A percentile compares a stretch with the other conserved stretches of the same genome.
These are phyloP conservation scores for Phyllosticta paracitricarpa DNA, from an alignment of 2,329 filamentous ascomycete species.

Conservation along the genomic window DNA sequence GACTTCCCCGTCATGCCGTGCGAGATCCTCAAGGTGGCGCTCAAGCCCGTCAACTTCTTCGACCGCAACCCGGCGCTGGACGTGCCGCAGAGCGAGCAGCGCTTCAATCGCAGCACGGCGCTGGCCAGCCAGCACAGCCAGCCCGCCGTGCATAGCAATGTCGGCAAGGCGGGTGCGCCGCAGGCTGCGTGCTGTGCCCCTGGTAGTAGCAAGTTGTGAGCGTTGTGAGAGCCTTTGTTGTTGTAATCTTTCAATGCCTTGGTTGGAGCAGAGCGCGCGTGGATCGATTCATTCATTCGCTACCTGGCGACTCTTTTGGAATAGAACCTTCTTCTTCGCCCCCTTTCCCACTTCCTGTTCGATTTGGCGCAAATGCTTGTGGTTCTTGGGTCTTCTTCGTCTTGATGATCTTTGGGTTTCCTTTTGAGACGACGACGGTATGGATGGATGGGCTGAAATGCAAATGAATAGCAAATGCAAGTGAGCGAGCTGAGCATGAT, in stretches of 20 bases:
- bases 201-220: neutral
- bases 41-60: slow-evolving; percentile 52
- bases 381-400: neutral
- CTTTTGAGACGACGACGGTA: too few relatives aligned
- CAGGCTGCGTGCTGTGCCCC: neutral
- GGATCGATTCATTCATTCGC: neutral
- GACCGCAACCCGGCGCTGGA: slow-evolving; percentile 49
- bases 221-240: neutral
- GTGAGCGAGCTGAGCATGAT: too few relatives aligned
- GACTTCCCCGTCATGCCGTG: slow-evolving; percentile 52
- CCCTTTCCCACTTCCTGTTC: neutral
- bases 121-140: neutral
- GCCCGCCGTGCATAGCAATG: neutral
- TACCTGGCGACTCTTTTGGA: neutral
- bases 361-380: neutral
- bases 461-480: too few relatives aligned
- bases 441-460: too few relatives aligned
- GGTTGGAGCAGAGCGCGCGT: too few relatives aligned
- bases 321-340: neutral
- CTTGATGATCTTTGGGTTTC: too few relatives aligned
- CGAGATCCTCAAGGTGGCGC: slow-evolving; percentile 46
- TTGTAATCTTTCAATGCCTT: too few relatives aligned
- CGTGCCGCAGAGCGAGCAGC: slow-evolving; percentile 44
- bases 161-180: neutral
- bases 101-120: slow-evolving; percentile 33